phyloP scores from a whole-genome alignment of 1,284 basidiomycete genomes.

The Calocybe gambosa region DNA sequence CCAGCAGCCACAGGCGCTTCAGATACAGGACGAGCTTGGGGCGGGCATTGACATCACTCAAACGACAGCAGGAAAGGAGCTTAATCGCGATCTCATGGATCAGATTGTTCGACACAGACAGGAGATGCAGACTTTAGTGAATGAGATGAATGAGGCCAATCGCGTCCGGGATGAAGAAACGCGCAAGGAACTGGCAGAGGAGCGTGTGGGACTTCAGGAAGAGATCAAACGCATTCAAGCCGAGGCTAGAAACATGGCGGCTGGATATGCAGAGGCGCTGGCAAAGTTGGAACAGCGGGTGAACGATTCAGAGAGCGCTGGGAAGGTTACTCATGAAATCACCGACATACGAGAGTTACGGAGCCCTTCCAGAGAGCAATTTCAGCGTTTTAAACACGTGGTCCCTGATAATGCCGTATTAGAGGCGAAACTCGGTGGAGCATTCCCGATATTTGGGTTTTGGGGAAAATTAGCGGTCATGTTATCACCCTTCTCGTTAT shows the following conservation, averaged over 20 bases:
- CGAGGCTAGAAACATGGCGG: slow-evolving; percentile 18
- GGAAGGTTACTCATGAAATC: slow-evolving; percentile 2
- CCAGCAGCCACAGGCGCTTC: slow-evolving; percentile 22
- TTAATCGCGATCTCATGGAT: slow-evolving; percentile 26
- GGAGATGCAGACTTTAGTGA: slow-evolving; percentile 25
- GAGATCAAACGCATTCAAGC: slow-evolving; percentile 16
- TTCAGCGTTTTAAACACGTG: slow-evolving; percentile 14
- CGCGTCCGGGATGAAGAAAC: slow-evolving; percentile 23
- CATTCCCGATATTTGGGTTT: slow-evolving; percentile 25
- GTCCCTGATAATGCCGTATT: slow-evolving; percentile 24
- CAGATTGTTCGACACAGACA: slow-evolving; percentile 30
- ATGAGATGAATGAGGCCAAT: slow-evolving; percentile 20
- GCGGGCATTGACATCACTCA: slow-evolving; percentile 29
- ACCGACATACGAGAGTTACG: slow-evolving; percentile 2
- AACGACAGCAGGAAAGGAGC: slow-evolving; percentile 29
- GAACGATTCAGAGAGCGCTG: slow-evolving; percentile 14
- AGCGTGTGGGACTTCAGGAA: slow-evolving; percentile 18
- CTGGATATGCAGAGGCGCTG: slow-evolving; percentile 20
- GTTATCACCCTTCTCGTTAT: slow-evolving; percentile 27
- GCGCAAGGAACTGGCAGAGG: slow-evolving; percentile 21
- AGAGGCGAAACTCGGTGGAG: slow-evolving; percentile 26
- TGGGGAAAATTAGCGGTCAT: slow-evolving; percentile 27
- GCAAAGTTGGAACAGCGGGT: slow-evolving; percentile 20
- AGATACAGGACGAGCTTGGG: slow-evolving; percentile 22
- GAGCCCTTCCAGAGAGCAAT: slow-evolving; percentile 4